Conservation (phyloP, 129 eudicot species). For the Centella asiatica region DNA sequence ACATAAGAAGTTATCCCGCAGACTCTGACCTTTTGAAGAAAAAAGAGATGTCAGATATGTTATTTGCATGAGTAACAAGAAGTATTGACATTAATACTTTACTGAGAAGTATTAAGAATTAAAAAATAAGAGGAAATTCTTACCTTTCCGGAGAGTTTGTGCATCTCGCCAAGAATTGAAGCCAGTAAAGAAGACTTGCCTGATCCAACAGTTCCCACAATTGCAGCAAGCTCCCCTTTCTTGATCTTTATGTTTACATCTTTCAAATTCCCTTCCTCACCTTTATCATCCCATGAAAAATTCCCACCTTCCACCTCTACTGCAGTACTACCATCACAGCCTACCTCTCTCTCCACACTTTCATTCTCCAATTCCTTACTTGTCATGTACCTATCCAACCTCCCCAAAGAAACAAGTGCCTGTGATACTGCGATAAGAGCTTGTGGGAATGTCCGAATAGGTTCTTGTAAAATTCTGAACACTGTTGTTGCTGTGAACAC, state of each 20-base stretch:
- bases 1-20: constrained; percentile 21
- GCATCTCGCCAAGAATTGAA: constrained; percentile 20
- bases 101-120: too few relatives aligned
- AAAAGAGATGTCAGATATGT: not conserved
- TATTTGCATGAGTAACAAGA: not conserved
- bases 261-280: constrained; percentile 3
- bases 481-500: constrained; percentile 18
- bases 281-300: constrained; percentile 36
- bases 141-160: constrained; percentile 21
- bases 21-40: constrained; percentile 14
- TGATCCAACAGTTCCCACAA: constrained; percentile 28
- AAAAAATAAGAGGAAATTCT: not conserved
- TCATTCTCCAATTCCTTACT: constrained; percentile 23
- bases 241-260: constrained; percentile 13
- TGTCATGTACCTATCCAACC: constrained; percentile 31
- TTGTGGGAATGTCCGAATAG: constrained; percentile 16
- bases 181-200: constrained; percentile 22
- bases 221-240: constrained; percentile 26
- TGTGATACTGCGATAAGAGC: constrained; percentile 30
- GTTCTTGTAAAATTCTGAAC: constrained; percentile 16
- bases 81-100: not conserved
- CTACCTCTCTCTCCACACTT: constrained; percentile 24
- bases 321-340: constrained; percentile 19
- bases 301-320: constrained; percentile 29
- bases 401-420: constrained; percentile 28